phyloP scores from a whole-genome alignment of 1,284 basidiomycete species.

The Ganoderma lingzhi region DNA sequence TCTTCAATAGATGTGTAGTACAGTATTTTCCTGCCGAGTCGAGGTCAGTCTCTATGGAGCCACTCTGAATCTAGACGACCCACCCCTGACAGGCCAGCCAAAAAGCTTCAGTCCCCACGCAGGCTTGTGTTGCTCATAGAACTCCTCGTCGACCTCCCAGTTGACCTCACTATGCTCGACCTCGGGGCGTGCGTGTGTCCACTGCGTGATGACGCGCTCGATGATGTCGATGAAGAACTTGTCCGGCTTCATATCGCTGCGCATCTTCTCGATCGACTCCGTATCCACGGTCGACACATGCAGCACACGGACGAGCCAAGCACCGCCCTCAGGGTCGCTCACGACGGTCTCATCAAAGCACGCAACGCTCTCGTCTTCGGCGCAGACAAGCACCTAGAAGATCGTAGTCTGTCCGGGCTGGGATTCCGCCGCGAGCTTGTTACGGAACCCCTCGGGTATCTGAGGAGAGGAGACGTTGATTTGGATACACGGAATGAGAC shows the following conservation, averaged over 20 bases:
- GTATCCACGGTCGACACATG: constrained; percentile 2
- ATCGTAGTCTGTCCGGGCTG: constrained; percentile 14
- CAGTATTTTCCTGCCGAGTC: constrained; percentile 5
- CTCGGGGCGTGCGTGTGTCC: constrained; percentile 19
- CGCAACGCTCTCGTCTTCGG: constrained; percentile 7
- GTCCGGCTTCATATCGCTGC: constrained; percentile 16
- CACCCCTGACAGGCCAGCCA: constrained; percentile 14
- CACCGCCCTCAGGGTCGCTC: constrained; percentile 9
- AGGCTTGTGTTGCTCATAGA: constrained; percentile 13
- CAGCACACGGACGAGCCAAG: constrained; percentile 15
- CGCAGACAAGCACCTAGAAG: constrained; percentile 25
- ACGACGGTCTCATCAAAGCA: constrained; percentile 9
- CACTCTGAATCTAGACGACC: not conserved
- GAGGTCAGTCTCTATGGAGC: not conserved
- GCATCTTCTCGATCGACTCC: constrained; percentile 2
- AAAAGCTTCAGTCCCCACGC: constrained; percentile 26
- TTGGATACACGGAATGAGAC: constrained; percentile 26
- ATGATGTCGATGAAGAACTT: constrained; percentile 6
- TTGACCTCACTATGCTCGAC: constrained; percentile 5
- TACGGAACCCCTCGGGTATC: constrained; percentile 24
- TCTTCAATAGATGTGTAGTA: constrained; percentile 6
- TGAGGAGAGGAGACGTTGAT: constrained; percentile 17
- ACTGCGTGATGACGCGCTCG: constrained; percentile 15
- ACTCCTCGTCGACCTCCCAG: not conserved
- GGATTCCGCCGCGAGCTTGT: constrained; percentile 6